phyloP scores from a whole-genome alignment of 2,329 filamentous ascomycete species.

The Colletotrichum musicola region DNA sequence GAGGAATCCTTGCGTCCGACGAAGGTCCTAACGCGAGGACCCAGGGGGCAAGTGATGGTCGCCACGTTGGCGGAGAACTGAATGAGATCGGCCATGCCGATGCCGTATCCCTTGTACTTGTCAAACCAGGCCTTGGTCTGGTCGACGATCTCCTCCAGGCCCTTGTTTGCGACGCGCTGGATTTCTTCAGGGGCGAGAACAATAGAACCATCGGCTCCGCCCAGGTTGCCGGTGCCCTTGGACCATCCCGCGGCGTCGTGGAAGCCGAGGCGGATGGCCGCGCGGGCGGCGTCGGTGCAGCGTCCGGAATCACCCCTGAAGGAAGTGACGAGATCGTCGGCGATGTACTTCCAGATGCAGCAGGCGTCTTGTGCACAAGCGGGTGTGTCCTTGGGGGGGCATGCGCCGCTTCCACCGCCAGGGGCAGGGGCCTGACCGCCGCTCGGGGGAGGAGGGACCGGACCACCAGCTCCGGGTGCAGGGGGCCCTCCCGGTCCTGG shows the following conservation, averaged over 20 bases:
- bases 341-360: slow-evolving; percentile 59
- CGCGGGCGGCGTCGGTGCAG: slow-evolving; percentile 59
- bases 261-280: slow-evolving; percentile 60
- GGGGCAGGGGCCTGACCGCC: too few species aligned
- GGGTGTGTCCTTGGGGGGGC: slow-evolving; percentile 42
- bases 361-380: slow-evolving; percentile 55
- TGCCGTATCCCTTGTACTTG: slow-evolving; percentile 51
- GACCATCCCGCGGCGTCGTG: slow-evolving; percentile 62
- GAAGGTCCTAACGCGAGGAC: slow-evolving; percentile 62
- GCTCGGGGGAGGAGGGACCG: too few species aligned
- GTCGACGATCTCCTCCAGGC: slow-evolving; percentile 58
- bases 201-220: slow-evolving; percentile 61
- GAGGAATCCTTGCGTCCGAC: slow-evolving; percentile 63
- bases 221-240: slow-evolving; percentile 47
- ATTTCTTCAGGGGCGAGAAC: slow-evolving; percentile 54
- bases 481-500: too few species aligned
- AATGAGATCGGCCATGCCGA: slow-evolving; percentile 66
- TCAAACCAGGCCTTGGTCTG: slow-evolving; percentile 54
- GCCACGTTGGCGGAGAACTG: slow-evolving; percentile 65
- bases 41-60: slow-evolving; percentile 59
- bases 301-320: slow-evolving; percentile 53
- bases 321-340: slow-evolving; percentile 50
- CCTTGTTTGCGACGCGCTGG: slow-evolving; percentile 56
- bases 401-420: too few species aligned
- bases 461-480: too few species aligned